Percentiles rank a stretch among this genome's conserved stretches.
phyloP scores from a whole-genome alignment of 208 protist species.

The Trypanosoma boissoni region DNA sequence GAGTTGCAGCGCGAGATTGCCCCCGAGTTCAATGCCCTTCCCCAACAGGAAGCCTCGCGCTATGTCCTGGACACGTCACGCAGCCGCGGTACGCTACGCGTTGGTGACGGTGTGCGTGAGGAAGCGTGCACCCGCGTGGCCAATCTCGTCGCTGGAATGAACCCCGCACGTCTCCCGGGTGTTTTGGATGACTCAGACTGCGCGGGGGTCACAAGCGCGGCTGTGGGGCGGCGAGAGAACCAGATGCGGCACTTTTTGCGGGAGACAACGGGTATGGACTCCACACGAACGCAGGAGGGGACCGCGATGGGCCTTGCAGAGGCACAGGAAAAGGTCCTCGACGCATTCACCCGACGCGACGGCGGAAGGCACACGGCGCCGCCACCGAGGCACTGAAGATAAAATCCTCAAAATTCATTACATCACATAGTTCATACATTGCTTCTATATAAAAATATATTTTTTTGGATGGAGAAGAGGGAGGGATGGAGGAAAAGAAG shows the following conservation, averaged over 20 bases:
- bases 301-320: constrained; percentile 37
- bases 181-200: constrained; percentile 29
- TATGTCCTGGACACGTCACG: constrained; percentile 75
- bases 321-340: constrained; percentile 44
- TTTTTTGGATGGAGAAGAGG: too few species aligned
- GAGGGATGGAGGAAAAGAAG: too few species aligned
- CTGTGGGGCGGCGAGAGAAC: constrained; percentile 17
- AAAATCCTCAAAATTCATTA: background rate
- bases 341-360: constrained; percentile 29
- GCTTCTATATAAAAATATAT: too few species aligned
- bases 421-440: background rate
- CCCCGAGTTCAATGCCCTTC: constrained; percentile 73
- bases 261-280: constrained; percentile 57
- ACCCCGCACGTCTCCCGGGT: constrained; percentile 29
- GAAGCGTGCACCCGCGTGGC: constrained; percentile 57
- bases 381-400: background rate
- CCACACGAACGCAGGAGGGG: constrained; percentile 27
- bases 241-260: constrained; percentile 54
- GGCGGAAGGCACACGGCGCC: background rate
- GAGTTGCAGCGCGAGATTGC: constrained; percentile 79
- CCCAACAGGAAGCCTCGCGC: constrained; percentile 56
- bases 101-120: constrained; percentile 56
- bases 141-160: constrained; percentile 43
- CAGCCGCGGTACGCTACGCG: constrained; percentile 43
- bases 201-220: constrained; percentile 13